A percentile compares a stretch with the other conserved stretches of the same genome.
Conservation (phyloP, 2,329 filamentous ascomycete species). For the Coleophoma eucalyptorum region DNA sequence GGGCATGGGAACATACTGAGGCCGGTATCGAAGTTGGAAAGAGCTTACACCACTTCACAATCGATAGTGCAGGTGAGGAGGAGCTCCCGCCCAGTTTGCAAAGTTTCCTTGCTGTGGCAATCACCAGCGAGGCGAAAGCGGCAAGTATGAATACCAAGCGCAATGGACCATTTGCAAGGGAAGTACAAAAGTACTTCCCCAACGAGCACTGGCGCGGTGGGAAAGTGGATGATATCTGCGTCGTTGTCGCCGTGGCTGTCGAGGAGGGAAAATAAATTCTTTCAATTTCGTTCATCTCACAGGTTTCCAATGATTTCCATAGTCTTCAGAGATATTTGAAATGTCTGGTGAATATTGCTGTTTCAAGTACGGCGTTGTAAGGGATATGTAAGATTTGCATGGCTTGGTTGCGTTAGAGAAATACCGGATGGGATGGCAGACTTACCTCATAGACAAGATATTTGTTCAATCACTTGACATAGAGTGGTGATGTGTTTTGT, state of each 20-base stretch:
- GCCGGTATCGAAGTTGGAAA: slow-evolving; percentile 60
- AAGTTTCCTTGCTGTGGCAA: slow-evolving; percentile 71
- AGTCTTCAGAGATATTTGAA: too few relatives aligned
- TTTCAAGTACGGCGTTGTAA: too few relatives aligned
- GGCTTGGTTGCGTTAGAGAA: too few relatives aligned
- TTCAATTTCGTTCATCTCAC: too few relatives aligned
- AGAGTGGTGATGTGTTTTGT: too few relatives aligned
- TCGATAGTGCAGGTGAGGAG: slow-evolving; percentile 36
- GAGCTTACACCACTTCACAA: slow-evolving; percentile 51
- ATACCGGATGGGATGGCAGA: too few relatives aligned
- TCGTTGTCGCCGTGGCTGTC: slow-evolving; percentile 73
- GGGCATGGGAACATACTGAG: slow-evolving; percentile 68
- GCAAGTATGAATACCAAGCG: slow-evolving; percentile 78
- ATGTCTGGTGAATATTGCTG: too few relatives aligned
- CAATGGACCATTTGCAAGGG: slow-evolving; percentile 91
- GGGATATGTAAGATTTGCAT: too few relatives aligned
- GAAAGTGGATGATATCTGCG: slow-evolving; percentile 94
- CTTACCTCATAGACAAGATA: too few relatives aligned
- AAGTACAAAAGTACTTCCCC: slow-evolving; percentile 85
- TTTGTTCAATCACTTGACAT: too few relatives aligned
- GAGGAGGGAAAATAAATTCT: slow-evolving; percentile 43
- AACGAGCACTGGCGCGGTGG: slow-evolving; percentile 85
- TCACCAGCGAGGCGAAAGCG: slow-evolving; percentile 78
- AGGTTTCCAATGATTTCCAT: too few relatives aligned
- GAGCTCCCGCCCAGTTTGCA: slow-evolving; percentile 58